Evolutionary conservation across 768 basidiomycete genomes (phyloP).

Genomic region (Lactarius akahatsu): DNA sequence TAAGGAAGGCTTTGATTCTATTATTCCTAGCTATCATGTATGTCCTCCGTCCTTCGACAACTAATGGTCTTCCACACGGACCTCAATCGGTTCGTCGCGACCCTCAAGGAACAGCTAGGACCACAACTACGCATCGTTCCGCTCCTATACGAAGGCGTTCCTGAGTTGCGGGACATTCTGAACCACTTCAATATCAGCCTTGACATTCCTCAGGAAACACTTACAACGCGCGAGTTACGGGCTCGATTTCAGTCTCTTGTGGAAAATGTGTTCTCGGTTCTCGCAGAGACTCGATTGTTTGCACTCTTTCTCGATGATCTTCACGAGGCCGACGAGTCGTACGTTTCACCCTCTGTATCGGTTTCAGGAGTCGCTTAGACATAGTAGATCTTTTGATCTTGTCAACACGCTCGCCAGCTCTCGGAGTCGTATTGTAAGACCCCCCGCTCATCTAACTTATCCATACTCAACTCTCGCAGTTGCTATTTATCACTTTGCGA

Average conservation of each 20-base stretch:
- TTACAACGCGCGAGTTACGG: constrained; percentile 59
- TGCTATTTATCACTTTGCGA: constrained; percentile 62
- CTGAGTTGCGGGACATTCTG: constrained; percentile 65
- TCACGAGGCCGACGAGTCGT: constrained; percentile 75
- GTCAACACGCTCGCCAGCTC: constrained; percentile 64
- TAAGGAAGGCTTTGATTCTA: constrained; percentile 15
- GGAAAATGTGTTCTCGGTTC: constrained; percentile 65
- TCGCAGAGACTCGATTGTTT: constrained; percentile 67
- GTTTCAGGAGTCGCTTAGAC: constrained; percentile 4
- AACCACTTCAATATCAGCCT: constrained; percentile 52
- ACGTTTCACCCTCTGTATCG: constrained; percentile 24
- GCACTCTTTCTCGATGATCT: constrained; percentile 73
- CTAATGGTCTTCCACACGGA: constrained; percentile 74
- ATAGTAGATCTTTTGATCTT: constrained; percentile 58
- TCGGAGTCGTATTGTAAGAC: constrained; percentile 58
- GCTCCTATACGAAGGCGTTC: constrained; percentile 67
- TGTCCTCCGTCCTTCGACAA: constrained; percentile 71
- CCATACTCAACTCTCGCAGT: constrained; percentile 38
- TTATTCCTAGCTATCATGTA: constrained; percentile 52
- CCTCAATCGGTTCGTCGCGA: constrained; percentile 60
- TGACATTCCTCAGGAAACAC: constrained; percentile 51
- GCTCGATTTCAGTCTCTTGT: constrained; percentile 71
- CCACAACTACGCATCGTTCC: constrained; percentile 70
- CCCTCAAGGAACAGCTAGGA: constrained; percentile 59
- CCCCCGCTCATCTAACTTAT: not conserved